Conservation (phyloP, 1,139 yeast species). For the Saccharomyces hybrid region DNA sequence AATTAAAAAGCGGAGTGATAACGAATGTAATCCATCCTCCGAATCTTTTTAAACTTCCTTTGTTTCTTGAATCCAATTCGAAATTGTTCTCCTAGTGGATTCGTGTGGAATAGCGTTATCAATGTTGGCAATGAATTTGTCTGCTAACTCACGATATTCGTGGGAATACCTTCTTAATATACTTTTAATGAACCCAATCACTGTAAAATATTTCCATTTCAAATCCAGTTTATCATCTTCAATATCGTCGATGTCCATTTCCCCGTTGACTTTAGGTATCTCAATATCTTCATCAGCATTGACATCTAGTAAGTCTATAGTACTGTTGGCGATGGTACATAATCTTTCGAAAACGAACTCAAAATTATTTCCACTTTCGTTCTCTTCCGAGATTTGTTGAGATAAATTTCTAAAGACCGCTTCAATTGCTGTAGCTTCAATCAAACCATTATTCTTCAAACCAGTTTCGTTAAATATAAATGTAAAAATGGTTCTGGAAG, state of each 20-base stretch:
- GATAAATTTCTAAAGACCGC: slow-evolving; percentile 33
- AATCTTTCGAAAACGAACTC: slow-evolving; percentile 35
- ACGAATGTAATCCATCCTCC: not conserved
- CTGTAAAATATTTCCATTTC: slow-evolving; percentile 35
- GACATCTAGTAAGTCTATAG: slow-evolving; percentile 27
- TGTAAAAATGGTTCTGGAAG: slow-evolving; percentile 35
- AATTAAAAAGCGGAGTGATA: not conserved
- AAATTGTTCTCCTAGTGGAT: slow-evolving; percentile 25
- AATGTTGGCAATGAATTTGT: slow-evolving; percentile 20
- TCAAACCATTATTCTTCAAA: slow-evolving; percentile 26
- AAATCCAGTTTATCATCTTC: slow-evolving; percentile 21
- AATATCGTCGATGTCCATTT: slow-evolving; percentile 13
- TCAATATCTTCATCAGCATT: slow-evolving; percentile 22
- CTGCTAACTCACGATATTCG: slow-evolving; percentile 25
- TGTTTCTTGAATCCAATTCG: slow-evolving; percentile 32
- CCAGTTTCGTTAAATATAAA: slow-evolving; percentile 36
- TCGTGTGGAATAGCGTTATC: slow-evolving; percentile 26
- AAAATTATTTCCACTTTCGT: slow-evolving; percentile 25
- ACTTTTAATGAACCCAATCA: slow-evolving; percentile 33
- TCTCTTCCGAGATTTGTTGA: slow-evolving; percentile 17
- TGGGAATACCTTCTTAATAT: slow-evolving; percentile 35
- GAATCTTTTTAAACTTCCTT: slow-evolving; percentile 16
- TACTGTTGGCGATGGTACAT: slow-evolving; percentile 35
- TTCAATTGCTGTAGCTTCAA: slow-evolving; percentile 34
- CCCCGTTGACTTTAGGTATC: slow-evolving; percentile 27